Conservation (phyloP, 768 basidiomycete species). For the Tylopilus subfusipes region DNA sequence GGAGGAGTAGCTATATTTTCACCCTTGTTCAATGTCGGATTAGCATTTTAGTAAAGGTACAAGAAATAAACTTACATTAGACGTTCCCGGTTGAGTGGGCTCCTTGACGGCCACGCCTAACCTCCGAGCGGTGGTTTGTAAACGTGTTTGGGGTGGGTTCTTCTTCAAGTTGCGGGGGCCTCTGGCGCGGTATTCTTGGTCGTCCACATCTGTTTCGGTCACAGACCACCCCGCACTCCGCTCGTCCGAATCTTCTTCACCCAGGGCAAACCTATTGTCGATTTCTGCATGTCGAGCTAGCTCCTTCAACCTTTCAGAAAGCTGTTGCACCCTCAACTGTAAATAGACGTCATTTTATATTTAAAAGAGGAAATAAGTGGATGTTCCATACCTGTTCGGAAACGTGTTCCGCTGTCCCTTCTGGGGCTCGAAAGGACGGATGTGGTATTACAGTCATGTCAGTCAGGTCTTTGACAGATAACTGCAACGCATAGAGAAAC, state of each 20-base stretch:
- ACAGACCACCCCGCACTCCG: neutral
- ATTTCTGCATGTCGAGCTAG: neutral
- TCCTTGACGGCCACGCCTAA: neutral
- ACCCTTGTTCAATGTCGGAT: too few species aligned
- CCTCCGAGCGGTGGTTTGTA: neutral
- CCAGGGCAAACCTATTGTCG: neutral
- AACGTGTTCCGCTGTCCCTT: neutral
- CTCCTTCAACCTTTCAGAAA: neutral
- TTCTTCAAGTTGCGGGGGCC: too few species aligned
- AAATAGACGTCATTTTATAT: neutral
- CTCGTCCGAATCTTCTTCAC: neutral
- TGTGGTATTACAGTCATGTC: neutral
- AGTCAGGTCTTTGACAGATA: neutral
- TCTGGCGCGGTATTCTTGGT: neutral
- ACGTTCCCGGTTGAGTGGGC: neutral
- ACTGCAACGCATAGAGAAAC: neutral
- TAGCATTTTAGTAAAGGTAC: too few species aligned
- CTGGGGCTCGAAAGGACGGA: neutral
- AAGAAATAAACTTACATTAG: too few species aligned
- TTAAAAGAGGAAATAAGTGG: neutral
- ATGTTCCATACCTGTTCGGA: neutral
- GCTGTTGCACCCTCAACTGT: neutral
- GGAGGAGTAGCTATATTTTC: too few species aligned
- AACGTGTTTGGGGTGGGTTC: neutral
- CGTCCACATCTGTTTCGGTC: neutral